Base-by-base conservation (phyloP, 2,329 filamentous ascomycete genomes). In the Phaeosphaeriaceae sp. region DNA sequence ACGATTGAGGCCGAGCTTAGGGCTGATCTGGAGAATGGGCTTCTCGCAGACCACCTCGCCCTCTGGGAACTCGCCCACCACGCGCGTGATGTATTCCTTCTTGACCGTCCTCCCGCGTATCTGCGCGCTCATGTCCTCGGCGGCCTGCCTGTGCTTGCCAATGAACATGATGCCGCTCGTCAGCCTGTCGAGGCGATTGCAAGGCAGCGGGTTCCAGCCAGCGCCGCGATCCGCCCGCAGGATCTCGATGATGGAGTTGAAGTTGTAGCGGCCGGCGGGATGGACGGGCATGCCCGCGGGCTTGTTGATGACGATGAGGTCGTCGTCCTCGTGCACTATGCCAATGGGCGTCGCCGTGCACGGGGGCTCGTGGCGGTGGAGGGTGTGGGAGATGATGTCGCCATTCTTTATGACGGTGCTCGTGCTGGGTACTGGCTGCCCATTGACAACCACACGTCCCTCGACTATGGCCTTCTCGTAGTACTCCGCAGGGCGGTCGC, bases 111-210 rank as follows among this genome's bases (percentile, higher is more conserved):
- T 86, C 5, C 85, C 86, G 65, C 88, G 86, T 57, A 99, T 91
- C 76, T 97, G 91, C 44, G 84, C 80, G 54, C 89, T 88, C 66
- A 99, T 85, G 31, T 84, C 83, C 63, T 94, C 92, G 0, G 95
- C 94, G 0, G 91, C 91, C 70, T 88, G 86, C 40, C 89, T 84
- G 62, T 91, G 88, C 80, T 99, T 99, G 25, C 90, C 95, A 68
- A 99, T 89, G 77, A 99, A 99, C 94, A 99, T 98, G 74, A 99
- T 91, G 49, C 95, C 95, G 68, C 92, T 97, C 0, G 95, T 99
- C 69, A 99, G 81, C 52, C 95, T 85, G 75, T 99, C 95, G 25
- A 99, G 86, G n/a, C 95, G 85, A 72, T 99, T 97, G 80, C 94
- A 98, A 0, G 95, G 88, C 54, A 88, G 76, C 0, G 88, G 87